Evolutionary conservation across 306 rosid genomes (phyloP), one percentile per base, ranked within the genome.

Genomic region (Lathyrus sativus): DNA sequence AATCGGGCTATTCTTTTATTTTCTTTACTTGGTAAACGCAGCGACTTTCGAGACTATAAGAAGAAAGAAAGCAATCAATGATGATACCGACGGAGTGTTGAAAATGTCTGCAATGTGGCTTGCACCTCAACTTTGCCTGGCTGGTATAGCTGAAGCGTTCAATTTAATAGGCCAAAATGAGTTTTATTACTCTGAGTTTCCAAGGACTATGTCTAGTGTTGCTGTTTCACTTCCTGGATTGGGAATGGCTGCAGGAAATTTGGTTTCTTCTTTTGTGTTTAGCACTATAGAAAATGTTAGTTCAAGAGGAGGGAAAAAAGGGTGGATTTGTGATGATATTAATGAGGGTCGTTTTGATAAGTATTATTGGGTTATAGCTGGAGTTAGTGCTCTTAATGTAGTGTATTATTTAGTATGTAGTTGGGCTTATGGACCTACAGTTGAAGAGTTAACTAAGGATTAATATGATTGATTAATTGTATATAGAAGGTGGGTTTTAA

Each of bases 141-240:
- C n/a, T 14, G 96, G 91, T 5, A 81, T 89, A 11, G 88, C 89
- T 6, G 96, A 89, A 73, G 96, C 89, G 42, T 83, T 82, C 39
- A 89, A 80, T 54, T 82, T 70, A 5, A 76, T 86, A 2, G 96
- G 85, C 19, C 91, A 89, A 41, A 78, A 78, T 11, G 96, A 89
- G 67, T 86, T 89, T 70, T 87, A 83, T 70, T 86, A 89, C 65
- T 71, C 86, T 0, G 90, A 87, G 69, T 85, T 89, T 15, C 96
- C 96, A 0, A 81, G 67, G 66, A 83, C 80, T 24, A 85, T 87
- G 90, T 79, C 90, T 0, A 85, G 90, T 15, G 72, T 89, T 9
- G 85, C 92, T 55, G 9, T 80, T 5, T 28, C 92, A 2, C 82
- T 85, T 11, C 51, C 68, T 6, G 84, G 83, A n/a, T 56, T 89